These are phyloP conservation scores for Hypoxylon sp. DNA, from an alignment of 2,329 filamentous ascomycete species.

Conservation along the genomic window DNA sequence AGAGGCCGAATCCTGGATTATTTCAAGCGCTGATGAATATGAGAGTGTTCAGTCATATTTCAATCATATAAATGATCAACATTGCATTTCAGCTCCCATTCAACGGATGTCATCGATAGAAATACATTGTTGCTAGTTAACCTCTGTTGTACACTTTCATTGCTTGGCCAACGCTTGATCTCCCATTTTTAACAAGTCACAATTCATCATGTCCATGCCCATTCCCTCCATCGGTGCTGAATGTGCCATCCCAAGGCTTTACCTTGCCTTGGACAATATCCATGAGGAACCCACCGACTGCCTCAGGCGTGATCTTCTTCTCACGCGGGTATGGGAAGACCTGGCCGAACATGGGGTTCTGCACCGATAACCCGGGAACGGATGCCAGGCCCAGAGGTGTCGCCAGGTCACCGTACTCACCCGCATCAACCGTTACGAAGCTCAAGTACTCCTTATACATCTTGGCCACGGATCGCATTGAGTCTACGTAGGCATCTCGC, in stretches of 20 bases:
- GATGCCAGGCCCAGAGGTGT: constrained; percentile 55
- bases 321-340: constrained; percentile 56
- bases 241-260: constrained; percentile 55
- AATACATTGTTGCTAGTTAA: not conserved
- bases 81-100: not conserved
- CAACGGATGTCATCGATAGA: not conserved
- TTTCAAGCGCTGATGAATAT: not conserved
- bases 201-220: constrained; percentile 46
- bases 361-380: constrained; percentile 57
- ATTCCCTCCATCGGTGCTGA: constrained; percentile 23
- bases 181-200: too few relatives aligned
- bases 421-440: constrained; percentile 62
- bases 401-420: constrained; percentile 61
- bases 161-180: too few relatives aligned
- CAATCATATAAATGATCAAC: too few relatives aligned
- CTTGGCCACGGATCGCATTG: constrained; percentile 59
- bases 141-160: not conserved
- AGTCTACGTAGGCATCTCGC: constrained; percentile 53
- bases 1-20: constrained; percentile 6
- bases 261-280: constrained; percentile 61
- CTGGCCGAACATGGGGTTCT: constrained; percentile 60
- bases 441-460: constrained; percentile 62
- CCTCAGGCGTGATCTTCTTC: constrained; percentile 51
- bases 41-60: not conserved
- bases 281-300: constrained; percentile 59